Evolutionary conservation across 495 filamentous ascomycete genomes (phyloP).

Genomic region (Aspergillus sclerotiicarbonarius): DNA sequence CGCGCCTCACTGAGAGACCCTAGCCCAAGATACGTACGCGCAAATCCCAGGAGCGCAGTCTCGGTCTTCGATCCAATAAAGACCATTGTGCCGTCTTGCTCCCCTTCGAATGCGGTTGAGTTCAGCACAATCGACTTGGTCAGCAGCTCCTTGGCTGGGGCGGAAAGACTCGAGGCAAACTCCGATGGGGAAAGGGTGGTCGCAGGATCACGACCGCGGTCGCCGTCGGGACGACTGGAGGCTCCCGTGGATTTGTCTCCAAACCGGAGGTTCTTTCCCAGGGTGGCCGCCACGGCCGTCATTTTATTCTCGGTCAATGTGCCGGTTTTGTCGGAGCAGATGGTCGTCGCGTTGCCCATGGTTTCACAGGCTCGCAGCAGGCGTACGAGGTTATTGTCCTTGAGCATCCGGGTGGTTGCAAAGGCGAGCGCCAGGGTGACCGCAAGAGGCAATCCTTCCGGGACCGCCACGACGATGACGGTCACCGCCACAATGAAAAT

Average conservation of each 20-base stretch:
- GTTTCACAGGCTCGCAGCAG: conserved; percentile 91
- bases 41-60: conserved; percentile 75
- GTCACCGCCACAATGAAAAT: conserved; percentile 96
- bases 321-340: conserved; percentile 96
- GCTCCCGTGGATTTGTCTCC: conserved; percentile 50
- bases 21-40: conserved; percentile 75
- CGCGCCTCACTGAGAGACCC: conserved; percentile 65
- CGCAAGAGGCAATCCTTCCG: conserved; percentile 88
- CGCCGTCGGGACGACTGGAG: conserved; percentile 7
- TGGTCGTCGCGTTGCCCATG: conserved; percentile 97
- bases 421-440: conserved; percentile 93
- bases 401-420: conserved; percentile 91
- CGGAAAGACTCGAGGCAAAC: conserved; percentile 57
- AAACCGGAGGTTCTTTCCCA: conserved; percentile 68
- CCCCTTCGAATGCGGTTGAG: conserved; percentile 86
- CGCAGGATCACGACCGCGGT: conserved; percentile 10
- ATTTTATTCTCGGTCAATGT: conserved; percentile 95
- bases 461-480: conserved; percentile 92
- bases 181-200: conserved; percentile 53
- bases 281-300: conserved; percentile 76
- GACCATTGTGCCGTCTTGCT: conserved; percentile 59
- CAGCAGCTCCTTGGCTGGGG: conserved; percentile 60
- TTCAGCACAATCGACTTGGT: conserved; percentile 77
- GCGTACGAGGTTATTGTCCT: conserved; percentile 91
- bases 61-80: conserved; percentile 93